Evolutionary conservation across 176 grass and related monocot species (phyloP).

Genomic region (Eremochloa ophiuroides): DNA sequence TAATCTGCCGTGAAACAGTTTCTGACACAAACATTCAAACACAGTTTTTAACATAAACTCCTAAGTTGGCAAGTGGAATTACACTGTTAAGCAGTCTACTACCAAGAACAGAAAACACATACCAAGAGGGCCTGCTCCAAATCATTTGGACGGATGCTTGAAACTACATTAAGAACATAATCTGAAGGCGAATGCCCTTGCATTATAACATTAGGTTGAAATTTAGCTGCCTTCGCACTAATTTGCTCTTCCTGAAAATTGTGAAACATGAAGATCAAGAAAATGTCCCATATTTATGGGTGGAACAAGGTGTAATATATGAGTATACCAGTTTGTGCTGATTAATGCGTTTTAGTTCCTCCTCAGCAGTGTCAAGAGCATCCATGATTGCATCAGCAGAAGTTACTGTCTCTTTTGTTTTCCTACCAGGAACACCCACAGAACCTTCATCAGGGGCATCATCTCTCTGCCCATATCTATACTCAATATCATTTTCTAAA

Average conservation of each 20-base stretch:
- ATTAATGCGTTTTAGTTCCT: slow-evolving; percentile 75
- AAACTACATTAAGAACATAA: slow-evolving; percentile 78
- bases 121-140: slow-evolving; percentile 86
- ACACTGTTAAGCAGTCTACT: background rate
- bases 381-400: slow-evolving; percentile 87
- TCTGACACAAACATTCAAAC: background rate
- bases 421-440: slow-evolving; percentile 79
- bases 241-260: slow-evolving; percentile 68
- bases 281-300: background rate
- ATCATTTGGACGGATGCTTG: slow-evolving; percentile 74
- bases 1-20: background rate
- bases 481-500: slow-evolving; percentile 65
- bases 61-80: background rate
- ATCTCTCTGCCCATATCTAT: slow-evolving; percentile 78
- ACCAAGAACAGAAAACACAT: slow-evolving; percentile 9
- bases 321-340: slow-evolving; percentile 50
- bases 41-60: background rate
- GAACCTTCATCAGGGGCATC: slow-evolving; percentile 77
- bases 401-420: slow-evolving; percentile 86
- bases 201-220: slow-evolving; percentile 81
- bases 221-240: slow-evolving; percentile 43
- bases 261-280: background rate
- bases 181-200: slow-evolving; percentile 75
- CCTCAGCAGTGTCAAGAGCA: slow-evolving; percentile 81
- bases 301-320: background rate